Evolutionary conservation across 1,139 yeast species (phyloP), one percentile per base, ranked within the genome.

Genomic region (Geotrichum fermentans): DNA sequence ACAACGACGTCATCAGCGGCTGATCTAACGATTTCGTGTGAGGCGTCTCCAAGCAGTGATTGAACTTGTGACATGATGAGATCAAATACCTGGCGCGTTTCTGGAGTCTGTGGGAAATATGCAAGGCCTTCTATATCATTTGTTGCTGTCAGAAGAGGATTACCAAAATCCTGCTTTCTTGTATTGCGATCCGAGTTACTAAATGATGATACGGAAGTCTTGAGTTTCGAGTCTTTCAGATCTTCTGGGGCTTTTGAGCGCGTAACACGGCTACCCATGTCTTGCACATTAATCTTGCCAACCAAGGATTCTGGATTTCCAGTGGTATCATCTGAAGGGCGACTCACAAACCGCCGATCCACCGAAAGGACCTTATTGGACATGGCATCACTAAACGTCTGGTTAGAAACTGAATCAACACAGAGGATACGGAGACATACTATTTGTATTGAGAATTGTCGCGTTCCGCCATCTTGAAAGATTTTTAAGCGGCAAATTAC

Each of bases 301-400:
- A 73, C 77, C 60, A 88, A 69, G 0, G 95, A 81, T 47, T 78
- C 77, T 0, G 96, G 96, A 42, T 75, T 79, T 14, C 83, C 79
- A 43, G 72, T 63, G 10, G 77, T 78, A 50, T 77, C 79, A 45
- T 68, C 71, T 34, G 70, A 69, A 3, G 71, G 64, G 16, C 71
- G 62, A 35, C 67, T 69, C 37, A 79, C 59, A 44, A 74, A 66
- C 47, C 80, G 64, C 52, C 76, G 72, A 58, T 80, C 87, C 55
- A 78, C 75, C 54, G 76, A 73, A 32, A 82, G 73, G 56, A 85
- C 90, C 69, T 82, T 82, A 61, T 82, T 85, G 50, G 95, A 78
- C 88, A 85, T 62, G 36, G 54, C 63, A 49, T 61, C 64, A 57
- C 66, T 62, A 45, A 16, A 43, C 30, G 17, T 14, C 10, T 18